Percentiles rank a stretch among this genome's conserved stretches.
Conservation (phyloP, 2,329 filamentous ascomycete species). For the Colletotrichum sp. region DNA sequence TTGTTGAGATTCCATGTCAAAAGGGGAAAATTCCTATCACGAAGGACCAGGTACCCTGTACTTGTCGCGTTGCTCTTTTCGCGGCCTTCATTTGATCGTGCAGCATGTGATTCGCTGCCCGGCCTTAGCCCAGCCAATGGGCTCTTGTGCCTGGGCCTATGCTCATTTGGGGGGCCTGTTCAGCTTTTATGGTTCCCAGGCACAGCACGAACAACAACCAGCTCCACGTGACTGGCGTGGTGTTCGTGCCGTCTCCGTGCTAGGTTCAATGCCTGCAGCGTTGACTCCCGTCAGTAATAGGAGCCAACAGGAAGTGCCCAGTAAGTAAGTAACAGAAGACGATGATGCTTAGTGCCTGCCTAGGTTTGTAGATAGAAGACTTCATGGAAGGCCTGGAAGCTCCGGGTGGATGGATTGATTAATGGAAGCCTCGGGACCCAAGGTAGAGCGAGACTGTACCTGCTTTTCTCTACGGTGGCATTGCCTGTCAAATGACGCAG, state of each 20-base stretch:
- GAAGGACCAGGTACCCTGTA: slow-evolving; percentile 21
- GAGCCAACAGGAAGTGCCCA: neutral
- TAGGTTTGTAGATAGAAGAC: neutral
- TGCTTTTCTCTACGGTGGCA: neutral
- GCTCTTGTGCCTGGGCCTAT: slow-evolving; percentile 1
- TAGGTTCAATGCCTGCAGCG: neutral
- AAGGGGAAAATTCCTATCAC: slow-evolving; percentile 26
- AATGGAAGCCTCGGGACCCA: neutral
- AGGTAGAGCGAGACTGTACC: neutral
- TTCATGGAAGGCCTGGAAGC: neutral
- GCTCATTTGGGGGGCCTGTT: slow-evolving; percentile 18
- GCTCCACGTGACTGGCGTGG: neutral
- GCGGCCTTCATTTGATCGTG: slow-evolving; percentile 20
- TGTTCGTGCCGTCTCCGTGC: neutral
- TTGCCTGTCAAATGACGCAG: neutral
- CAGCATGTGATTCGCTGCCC: slow-evolving; percentile 21
- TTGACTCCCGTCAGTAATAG: neutral
- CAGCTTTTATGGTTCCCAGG: slow-evolving; percentile 1
- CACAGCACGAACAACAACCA: neutral
- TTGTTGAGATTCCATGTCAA: slow-evolving; percentile 22
- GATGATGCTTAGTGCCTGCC: neutral
- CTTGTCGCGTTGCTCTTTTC: slow-evolving; percentile 3
- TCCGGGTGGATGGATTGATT: neutral
- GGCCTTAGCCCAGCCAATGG: slow-evolving; percentile 2
- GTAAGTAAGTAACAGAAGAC: neutral